Conservation (phyloP, 139 green algal genomes). For the Spirogloea muscicola region DNA sequence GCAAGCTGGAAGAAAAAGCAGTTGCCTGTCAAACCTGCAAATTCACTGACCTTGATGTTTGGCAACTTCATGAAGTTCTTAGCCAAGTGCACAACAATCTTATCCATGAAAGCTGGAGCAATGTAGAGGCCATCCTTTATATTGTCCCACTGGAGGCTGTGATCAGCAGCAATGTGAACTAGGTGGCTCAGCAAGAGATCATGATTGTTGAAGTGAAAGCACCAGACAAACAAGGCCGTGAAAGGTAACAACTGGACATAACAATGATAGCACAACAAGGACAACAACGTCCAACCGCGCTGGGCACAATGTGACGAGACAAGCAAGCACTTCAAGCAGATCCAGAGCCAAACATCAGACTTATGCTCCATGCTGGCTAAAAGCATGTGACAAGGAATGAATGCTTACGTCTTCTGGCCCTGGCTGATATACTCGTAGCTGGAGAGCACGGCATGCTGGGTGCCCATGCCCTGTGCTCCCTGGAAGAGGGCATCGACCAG, state of each 20-base stretch:
- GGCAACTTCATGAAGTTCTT: slow-evolving; percentile 95
- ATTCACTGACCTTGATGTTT: slow-evolving; percentile 84
- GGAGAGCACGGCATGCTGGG: slow-evolving; percentile 76
- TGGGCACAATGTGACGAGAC: background rate
- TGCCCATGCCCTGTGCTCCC: slow-evolving; percentile 45
- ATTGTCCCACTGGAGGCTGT: too few relatives aligned
- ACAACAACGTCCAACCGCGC: too few relatives aligned
- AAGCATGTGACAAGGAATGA: background rate
- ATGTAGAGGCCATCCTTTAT: slow-evolving; percentile 91
- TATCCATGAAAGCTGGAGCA: slow-evolving; percentile 93
- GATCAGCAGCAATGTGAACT: too few relatives aligned
- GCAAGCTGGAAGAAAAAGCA: too few relatives aligned
- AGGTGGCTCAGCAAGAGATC: too few relatives aligned
- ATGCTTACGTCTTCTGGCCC: slow-evolving; percentile 51
- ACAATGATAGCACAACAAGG: too few relatives aligned
- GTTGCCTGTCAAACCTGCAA: too few relatives aligned
- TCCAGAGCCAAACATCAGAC: too few relatives aligned
- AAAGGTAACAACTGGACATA: too few relatives aligned
- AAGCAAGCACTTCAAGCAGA: background rate
- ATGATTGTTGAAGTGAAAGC: too few relatives aligned
- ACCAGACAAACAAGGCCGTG: too few relatives aligned
- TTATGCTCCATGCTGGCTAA: too few relatives aligned
- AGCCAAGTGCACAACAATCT: slow-evolving; percentile 85
- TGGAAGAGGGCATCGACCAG: slow-evolving; percentile 95
- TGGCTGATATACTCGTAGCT: slow-evolving; percentile 80